Percentiles rank a stretch among this genome's conserved stretches.
phyloP scores from a whole-genome alignment of 1,284 basidiomycete species.

The Fomitopsis betulina region DNA sequence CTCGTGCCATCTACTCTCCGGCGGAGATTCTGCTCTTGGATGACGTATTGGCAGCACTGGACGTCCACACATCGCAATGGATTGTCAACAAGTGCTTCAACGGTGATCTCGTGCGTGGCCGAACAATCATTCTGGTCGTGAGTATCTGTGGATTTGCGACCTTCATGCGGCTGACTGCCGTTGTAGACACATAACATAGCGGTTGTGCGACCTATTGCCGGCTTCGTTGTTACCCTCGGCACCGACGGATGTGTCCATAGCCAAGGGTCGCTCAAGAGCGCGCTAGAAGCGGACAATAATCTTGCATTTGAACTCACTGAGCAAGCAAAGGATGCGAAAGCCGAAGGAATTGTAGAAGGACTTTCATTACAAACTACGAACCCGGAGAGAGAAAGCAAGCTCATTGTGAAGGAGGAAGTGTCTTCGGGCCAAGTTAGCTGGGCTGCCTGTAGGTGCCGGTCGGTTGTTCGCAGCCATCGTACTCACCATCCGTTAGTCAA shows the following conservation, averaged over 20 bases:
- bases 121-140: constrained; percentile 73
- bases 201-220: constrained; percentile 56
- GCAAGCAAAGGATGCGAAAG: constrained; percentile 35
- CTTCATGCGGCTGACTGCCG: neutral
- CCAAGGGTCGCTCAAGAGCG: constrained; percentile 43
- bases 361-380: constrained; percentile 24
- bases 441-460: constrained; percentile 30
- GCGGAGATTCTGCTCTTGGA: constrained; percentile 8
- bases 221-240: constrained; percentile 56
- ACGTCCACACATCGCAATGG: constrained; percentile 67
- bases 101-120: constrained; percentile 61
- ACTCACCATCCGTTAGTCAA: constrained; percentile 18
- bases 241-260: constrained; percentile 45
- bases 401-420: constrained; percentile 58
- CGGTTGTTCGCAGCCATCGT: constrained; percentile 1
- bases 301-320: constrained; percentile 36
- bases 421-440: constrained; percentile 52
- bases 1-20: constrained; percentile 9
- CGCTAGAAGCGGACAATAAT: constrained; percentile 34
- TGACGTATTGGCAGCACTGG: constrained; percentile 43
- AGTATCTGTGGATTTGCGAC: constrained; percentile 19
- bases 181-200: constrained; percentile 68
- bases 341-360: constrained; percentile 34
- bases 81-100: constrained; percentile 72
- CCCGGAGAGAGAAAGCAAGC: constrained; percentile 35